Conservation (phyloP, 306 rosid species). For the Rosa multiflora region DNA sequence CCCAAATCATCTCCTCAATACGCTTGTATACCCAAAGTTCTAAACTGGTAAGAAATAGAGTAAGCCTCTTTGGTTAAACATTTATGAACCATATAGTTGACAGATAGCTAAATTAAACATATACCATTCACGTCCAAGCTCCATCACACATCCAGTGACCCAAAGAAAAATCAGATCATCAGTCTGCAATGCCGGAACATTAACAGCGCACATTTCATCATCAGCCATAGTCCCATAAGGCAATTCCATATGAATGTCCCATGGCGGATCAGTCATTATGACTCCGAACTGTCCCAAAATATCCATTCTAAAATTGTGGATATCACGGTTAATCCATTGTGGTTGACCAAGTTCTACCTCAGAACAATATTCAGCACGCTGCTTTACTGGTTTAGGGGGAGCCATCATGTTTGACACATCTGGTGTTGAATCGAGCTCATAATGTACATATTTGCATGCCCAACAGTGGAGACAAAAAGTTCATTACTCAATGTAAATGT, state of each 20-base stretch:
- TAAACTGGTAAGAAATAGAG: slow-evolving; percentile 58
- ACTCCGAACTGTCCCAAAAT: slow-evolving; percentile 97
- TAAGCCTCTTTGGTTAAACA: slow-evolving; percentile 6
- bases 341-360: slow-evolving; percentile 97
- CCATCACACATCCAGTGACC: slow-evolving; percentile 99
- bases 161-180: slow-evolving; percentile 96
- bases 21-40: slow-evolving; percentile 98
- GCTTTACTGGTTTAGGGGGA: slow-evolving; percentile 67
- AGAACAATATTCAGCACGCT: slow-evolving; percentile 98
- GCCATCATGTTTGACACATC: slow-evolving; percentile 68
- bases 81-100: slow-evolving; percentile 21
- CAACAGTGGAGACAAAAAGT: slow-evolving; percentile 33
- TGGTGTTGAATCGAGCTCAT: slow-evolving; percentile 88
- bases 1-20: slow-evolving; percentile 97
- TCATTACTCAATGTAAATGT: slow-evolving; percentile 15
- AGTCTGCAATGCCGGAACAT: slow-evolving; percentile 95
- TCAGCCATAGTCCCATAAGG: slow-evolving; percentile 99
- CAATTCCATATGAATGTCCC: slow-evolving; percentile 99
- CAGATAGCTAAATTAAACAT: slow-evolving; percentile 13
- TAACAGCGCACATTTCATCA: slow-evolving; percentile 98
- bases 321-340: slow-evolving; percentile 97
- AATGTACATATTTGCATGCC: slow-evolving; percentile 97
- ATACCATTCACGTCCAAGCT: slow-evolving; percentile 99
- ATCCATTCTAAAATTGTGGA: slow-evolving; percentile 95
- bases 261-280: slow-evolving; percentile 99